Evolutionary conservation across 2,329 filamentous ascomycete genomes (phyloP), one percentile per base, ranked within the genome.

Genomic region (Clonostachys rhizophaga): DNA sequence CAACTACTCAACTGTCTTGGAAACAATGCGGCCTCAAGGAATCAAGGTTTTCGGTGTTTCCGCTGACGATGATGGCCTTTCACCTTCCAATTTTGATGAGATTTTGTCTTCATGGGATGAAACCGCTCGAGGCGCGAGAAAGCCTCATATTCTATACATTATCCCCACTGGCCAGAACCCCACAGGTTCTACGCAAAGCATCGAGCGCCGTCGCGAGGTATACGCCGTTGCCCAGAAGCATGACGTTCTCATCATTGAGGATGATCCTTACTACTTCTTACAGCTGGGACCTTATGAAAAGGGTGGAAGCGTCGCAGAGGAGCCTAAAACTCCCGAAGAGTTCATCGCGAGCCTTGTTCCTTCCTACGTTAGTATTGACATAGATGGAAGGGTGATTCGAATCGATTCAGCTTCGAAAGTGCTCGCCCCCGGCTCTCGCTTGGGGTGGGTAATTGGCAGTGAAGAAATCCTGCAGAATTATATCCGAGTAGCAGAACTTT

Each of bases 321-420:
- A 30, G 24, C 24, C 24, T 10, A 9, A 30, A 30, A 30, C 24
- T 9, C 76, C 86, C 50, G 77, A 82, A 5, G 82, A 84, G 10
- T 95, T 95, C 65, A 72, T 95, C 49, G 68, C 75, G 17, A 54
- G 51, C 3, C 47, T 57, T 16, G 43, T 42, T 1, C 87, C 89
- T 1, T 85, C 83, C 7, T 81, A 85, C 52, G 71, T 94, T 34
- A 85, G 79, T 63, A 73, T 95, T 56, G 89, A 95, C 60, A 74
- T 77, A 1, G 88, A 92, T 62, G 90, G 89, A 9, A 84, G 89
- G 50, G 89, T 95, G 40, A 72, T 94, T 67, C 85, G 89, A 20
- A 76, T 95, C 63, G 89, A 95, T 61, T 91, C 87, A 2, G 92
- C 95, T 69, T 91, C 87, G 57, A 95, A 95, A 68, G 87, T 94